These are phyloP conservation scores for Phaeosphaeriaceae sp. DNA, from an alignment of 2,329 filamentous ascomycete species.

Conservation along the genomic window DNA sequence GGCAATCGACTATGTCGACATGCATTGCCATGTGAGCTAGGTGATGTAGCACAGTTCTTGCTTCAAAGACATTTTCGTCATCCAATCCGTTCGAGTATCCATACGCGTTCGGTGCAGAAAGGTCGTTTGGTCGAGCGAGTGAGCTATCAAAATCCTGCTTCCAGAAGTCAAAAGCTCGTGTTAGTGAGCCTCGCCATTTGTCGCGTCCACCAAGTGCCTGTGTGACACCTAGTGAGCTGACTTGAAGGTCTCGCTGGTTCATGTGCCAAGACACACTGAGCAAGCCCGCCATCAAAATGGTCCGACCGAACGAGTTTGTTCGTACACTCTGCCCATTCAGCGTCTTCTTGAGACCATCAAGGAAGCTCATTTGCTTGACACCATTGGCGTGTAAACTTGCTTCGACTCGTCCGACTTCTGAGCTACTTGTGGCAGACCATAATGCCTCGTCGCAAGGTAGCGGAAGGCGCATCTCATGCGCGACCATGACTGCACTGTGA, in stretches of 20 bases:
- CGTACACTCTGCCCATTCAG: constrained; percentile 83
- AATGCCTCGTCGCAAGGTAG: constrained; percentile 91
- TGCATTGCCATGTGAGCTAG: constrained; percentile 98
- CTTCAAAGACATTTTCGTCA: constrained; percentile 81
- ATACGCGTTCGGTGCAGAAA: constrained; percentile 36
- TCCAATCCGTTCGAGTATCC: constrained; percentile 44
- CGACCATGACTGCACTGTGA: constrained; percentile 95
- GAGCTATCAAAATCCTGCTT: constrained; percentile 88
- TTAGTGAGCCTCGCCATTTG: constrained; percentile 87
- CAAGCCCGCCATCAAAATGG: constrained; percentile 90
- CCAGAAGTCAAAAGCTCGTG: constrained; percentile 91
- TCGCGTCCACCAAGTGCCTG: constrained; percentile 84
- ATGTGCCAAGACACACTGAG: constrained; percentile 97
- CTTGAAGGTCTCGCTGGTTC: constrained; percentile 93
- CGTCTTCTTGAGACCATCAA: constrained; percentile 89
- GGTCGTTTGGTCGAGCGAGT: constrained; percentile 62
- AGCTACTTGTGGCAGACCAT: constrained; percentile 88
- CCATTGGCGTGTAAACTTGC: constrained; percentile 79
- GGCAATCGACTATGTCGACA: constrained; percentile 95
- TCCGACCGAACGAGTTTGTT: constrained; percentile 92
- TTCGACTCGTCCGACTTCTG: constrained; percentile 85
- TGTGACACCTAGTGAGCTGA: constrained; percentile 82
- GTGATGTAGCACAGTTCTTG: constrained; percentile 86
- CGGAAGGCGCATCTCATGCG: constrained; percentile 90
- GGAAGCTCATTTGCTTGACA: constrained; percentile 82